Base-by-base conservation (phyloP, 164 flowering plant species). In the Vitis rotundifolia region DNA sequence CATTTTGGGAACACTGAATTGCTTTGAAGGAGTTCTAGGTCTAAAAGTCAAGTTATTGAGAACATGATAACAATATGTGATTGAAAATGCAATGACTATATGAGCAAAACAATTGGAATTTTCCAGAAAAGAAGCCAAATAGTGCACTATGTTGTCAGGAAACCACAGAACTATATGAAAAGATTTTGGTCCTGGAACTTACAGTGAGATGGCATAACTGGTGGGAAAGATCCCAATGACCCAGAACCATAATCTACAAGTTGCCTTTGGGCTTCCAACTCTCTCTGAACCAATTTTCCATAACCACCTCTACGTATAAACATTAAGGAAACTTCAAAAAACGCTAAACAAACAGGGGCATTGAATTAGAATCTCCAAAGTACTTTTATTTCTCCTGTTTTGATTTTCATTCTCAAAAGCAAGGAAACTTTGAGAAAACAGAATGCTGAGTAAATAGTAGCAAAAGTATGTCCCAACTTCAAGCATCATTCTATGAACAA, bases 301-400 rank as follows among this genome's bases (percentile, higher is more conserved):
- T 95, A 95, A 64, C 99, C 99, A 75, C 99, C 98, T 89, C 99
- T 91, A 65, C 92, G 98, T 95, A 78, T 53, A 63, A 64, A 68
- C 37, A 81, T 89, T 78, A 91, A 90, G 92, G 82, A 72, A 61
- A 71, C 70, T 26, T 37, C 0, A 26, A 54, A 44, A 16, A 13
- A 15, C 37, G 7, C 44, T 22, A 16, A 54, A 26, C 1, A 22
- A 5, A 37, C 44, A 37, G 44, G 44, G 44, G 44, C 7, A 6
- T 37, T 37, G 44, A 37, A 37, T 37, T 37, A 37, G 44, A 37
- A 37, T 37, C 7, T 37, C 44, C 44, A 37, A 37, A 37, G 44
- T 37, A 37, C 6, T 37, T 37, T 37, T 37, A 37, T 37, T 37
- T 37, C 44, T 37, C 44, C 44, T 5, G 7, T 37, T 22, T 22